These are phyloP conservation scores for Ogataea allantospora DNA, from an alignment of 805 yeast genomes.

Conservation along the genomic window DNA sequence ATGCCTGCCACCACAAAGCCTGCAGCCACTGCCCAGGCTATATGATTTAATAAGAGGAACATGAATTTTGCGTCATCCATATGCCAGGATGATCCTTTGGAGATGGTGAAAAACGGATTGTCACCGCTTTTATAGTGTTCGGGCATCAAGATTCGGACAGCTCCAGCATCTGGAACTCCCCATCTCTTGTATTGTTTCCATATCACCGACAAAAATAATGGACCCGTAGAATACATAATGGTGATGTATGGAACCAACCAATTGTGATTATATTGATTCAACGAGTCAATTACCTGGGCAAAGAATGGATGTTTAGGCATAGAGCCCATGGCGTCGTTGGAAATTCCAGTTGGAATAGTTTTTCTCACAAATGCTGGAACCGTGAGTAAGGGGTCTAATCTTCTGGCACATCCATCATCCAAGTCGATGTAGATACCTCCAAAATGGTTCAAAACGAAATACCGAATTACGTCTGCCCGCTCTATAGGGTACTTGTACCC, in stretches of 20 bases:
- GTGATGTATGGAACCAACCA: conserved; percentile 88
- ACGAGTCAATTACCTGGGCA: conserved; percentile 60
- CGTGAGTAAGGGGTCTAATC: conserved; percentile 74
- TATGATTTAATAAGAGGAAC: conserved; percentile 70
- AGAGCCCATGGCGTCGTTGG: conserved; percentile 91
- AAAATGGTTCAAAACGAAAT: conserved; percentile 75
- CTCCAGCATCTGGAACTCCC: conserved; percentile 66
- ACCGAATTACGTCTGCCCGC: conserved; percentile 88
- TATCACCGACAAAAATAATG: conserved; percentile 77
- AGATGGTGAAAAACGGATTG: conserved; percentile 66
- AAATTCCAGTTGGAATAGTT: conserved; percentile 86
- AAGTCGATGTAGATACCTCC: conserved; percentile 91
- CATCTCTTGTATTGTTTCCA: conserved; percentile 87
- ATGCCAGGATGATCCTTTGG: conserved; percentile 93
- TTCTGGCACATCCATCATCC: conserved; percentile 83
- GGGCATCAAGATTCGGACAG: conserved; percentile 69
- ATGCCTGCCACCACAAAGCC: conserved; percentile 61
- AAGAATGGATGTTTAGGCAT: conserved; percentile 87
- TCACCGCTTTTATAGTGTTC: conserved; percentile 62
- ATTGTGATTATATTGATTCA: conserved; percentile 63
- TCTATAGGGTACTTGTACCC: conserved; percentile 76
- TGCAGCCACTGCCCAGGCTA: conserved; percentile 64
- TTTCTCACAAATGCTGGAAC: conserved; percentile 86
- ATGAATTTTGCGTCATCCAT: conserved; percentile 80
- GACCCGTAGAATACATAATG: conserved; percentile 92